Evolutionary conservation across 2,329 filamentous ascomycete species (phyloP).

Genomic region (Dothistroma septosporum): DNA sequence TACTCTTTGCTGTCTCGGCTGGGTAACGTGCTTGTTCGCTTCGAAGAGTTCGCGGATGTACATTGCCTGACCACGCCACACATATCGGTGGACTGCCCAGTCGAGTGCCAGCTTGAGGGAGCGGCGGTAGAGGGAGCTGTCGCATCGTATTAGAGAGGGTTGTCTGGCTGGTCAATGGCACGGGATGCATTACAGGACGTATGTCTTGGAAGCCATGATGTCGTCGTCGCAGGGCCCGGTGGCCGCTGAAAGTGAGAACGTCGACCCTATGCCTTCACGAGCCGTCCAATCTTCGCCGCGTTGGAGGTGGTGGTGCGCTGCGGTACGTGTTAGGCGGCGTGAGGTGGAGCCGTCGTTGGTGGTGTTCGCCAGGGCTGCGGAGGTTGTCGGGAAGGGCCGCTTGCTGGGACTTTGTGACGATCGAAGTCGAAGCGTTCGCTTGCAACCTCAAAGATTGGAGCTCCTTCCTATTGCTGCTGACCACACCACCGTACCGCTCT

Average conservation of each 20-base stretch:
- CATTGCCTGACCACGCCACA: conserved; percentile 93
- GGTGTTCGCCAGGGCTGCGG: background rate
- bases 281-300: background rate
- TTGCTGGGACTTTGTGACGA: conserved; percentile 5
- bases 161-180: conserved; percentile 6
- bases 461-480: conserved; percentile 8
- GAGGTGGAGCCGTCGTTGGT: background rate
- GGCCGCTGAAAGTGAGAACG: conserved; percentile 4
- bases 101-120: conserved; percentile 90
- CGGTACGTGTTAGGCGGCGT: conserved; percentile 1
- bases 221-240: background rate
- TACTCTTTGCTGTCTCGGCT: conserved; percentile 84
- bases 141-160: conserved; percentile 5
- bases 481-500: conserved; percentile 9
- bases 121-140: conserved; percentile 76
- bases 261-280: background rate
- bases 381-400: background rate
- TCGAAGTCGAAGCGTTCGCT: background rate
- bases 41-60: conserved; percentile 96
- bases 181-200: conserved; percentile 28
- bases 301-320: background rate
- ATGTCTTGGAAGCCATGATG: conserved; percentile 39
- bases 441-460: background rate
- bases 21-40: conserved; percentile 78
- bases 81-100: conserved; percentile 87